Evolutionary conservation across 2,329 filamentous ascomycete species (phyloP), one percentile per base, ranked within the genome.

Genomic region (Penicillium nordicum): DNA sequence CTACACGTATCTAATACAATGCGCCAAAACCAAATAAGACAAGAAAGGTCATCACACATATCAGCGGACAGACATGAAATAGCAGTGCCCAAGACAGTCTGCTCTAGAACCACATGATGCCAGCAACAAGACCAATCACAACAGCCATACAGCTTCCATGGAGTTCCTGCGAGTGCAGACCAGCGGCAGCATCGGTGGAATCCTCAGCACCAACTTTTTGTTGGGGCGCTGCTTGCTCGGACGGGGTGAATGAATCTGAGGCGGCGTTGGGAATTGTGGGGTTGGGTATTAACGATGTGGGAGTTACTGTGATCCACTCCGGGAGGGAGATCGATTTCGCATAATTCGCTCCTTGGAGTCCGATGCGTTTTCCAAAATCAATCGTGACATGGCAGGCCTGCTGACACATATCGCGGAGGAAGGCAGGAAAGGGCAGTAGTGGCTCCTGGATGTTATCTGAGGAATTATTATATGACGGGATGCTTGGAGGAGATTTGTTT

Each of bases 61-160:
- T 58, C 51, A 57, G 57, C 32, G 12, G 45, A 58, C 55, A 54
- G 34, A 48, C 50, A 45, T 46, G 46, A 41, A 27, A 40, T 44
- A 21, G 21, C n/a, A 32, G 37, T 32, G 36, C 18, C 29, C n/a
- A 43, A 48, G 18, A 18, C 18, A 25, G 12, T 40, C 23, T 32
- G 14, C 29, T 3, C 34, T 63, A 74, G 51, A 74, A 73, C 71
- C 71, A 74, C 60, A 72, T 68, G 21, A 73, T 71, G n/a, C 71
- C 71, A 5, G 57, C 71, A 7, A 73, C 68, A 32, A 74, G 57
- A 29, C 70, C 70, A 21, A 74, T 70, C 29, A 74, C 70, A 42
- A 74, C 67, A 30, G 72, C 72, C 72, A 74, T 73, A 27, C 69
- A 73, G 55, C 71, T 74, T 14, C 70, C 70, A 36, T 66, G 69